phyloP scores from a whole-genome alignment of 345 rosid genomes.

The Eucalyptus curtisii region DNA sequence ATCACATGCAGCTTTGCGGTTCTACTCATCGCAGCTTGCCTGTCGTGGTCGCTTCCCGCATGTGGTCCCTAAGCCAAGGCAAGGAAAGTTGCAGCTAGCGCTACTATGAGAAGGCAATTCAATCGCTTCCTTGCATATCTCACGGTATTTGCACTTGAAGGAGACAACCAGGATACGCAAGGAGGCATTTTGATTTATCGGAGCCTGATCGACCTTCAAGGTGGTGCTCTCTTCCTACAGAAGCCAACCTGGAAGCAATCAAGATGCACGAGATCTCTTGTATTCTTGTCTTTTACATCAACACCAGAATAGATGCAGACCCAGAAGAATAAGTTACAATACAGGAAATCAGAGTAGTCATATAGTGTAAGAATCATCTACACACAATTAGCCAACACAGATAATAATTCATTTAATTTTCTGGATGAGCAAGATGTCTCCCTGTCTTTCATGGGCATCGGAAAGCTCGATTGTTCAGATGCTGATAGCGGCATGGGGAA shows the following conservation, averaged over 20 bases:
- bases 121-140: conserved; percentile 11
- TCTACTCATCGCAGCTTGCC: conserved; percentile 24
- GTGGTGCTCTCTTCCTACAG: background rate
- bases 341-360: background rate
- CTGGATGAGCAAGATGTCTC: background rate
- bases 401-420: background rate
- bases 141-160: background rate
- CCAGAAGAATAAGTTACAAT: background rate
- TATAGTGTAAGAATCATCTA: background rate
- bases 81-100: background rate
- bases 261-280: background rate
- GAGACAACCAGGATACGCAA: background rate
- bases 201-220: background rate
- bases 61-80: background rate
- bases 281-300: background rate
- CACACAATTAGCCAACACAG: background rate
- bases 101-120: background rate
- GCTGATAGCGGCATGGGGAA: background rate
- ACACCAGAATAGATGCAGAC: background rate
- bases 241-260: background rate
- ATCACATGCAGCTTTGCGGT: conserved; percentile 21
- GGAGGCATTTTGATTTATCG: background rate
- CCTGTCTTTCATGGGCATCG: background rate
- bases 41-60: background rate
- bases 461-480: background rate